Evolutionary conservation across 768 basidiomycete genomes (phyloP).

Genomic region (Xerocomus spinulosus): DNA sequence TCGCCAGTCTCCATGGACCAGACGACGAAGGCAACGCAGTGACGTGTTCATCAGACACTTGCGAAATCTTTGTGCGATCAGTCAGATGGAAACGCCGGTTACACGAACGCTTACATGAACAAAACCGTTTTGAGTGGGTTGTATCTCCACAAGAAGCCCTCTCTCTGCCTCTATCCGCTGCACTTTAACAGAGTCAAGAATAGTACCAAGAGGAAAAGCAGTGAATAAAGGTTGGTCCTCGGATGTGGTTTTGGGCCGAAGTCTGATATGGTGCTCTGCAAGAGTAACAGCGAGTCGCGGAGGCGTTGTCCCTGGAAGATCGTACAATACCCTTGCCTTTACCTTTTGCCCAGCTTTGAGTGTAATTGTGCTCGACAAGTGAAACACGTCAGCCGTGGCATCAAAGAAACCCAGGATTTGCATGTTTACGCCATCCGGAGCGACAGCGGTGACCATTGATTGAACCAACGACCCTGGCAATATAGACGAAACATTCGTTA

Average conservation of each 20-base stretch:
- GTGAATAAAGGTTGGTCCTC: constrained; percentile 39
- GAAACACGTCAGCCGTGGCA: constrained; percentile 81
- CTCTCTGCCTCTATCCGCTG: constrained; percentile 72
- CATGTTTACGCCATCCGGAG: constrained; percentile 72
- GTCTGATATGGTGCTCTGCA: constrained; percentile 61
- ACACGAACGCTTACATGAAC: constrained; percentile 65
- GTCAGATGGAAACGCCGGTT: not conserved
- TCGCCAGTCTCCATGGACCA: constrained; percentile 76
- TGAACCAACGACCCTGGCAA: constrained; percentile 85
- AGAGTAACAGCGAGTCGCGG: constrained; percentile 82
- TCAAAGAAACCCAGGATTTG: constrained; percentile 91
- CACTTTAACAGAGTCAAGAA: constrained; percentile 71
- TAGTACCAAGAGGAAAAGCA: constrained; percentile 68
- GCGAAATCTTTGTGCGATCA: constrained; percentile 68
- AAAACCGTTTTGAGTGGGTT: constrained; percentile 67
- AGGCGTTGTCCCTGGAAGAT: constrained; percentile 62
- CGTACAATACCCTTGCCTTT: constrained; percentile 80
- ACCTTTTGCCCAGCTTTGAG: constrained; percentile 71
- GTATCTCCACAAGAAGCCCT: constrained; percentile 69
- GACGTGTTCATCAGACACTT: constrained; percentile 88
- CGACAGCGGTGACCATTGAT: constrained; percentile 72
- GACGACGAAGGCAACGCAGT: constrained; percentile 64
- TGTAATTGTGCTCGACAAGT: constrained; percentile 48
- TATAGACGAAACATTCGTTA: constrained; percentile 72
- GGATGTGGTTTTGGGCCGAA: constrained; percentile 40